A percentile compares a stretch with the other conserved stretches of the same genome.
Evolutionary conservation across 1,284 basidiomycete genomes (phyloP).

Genomic region (Pisolithus thermaeus): DNA sequence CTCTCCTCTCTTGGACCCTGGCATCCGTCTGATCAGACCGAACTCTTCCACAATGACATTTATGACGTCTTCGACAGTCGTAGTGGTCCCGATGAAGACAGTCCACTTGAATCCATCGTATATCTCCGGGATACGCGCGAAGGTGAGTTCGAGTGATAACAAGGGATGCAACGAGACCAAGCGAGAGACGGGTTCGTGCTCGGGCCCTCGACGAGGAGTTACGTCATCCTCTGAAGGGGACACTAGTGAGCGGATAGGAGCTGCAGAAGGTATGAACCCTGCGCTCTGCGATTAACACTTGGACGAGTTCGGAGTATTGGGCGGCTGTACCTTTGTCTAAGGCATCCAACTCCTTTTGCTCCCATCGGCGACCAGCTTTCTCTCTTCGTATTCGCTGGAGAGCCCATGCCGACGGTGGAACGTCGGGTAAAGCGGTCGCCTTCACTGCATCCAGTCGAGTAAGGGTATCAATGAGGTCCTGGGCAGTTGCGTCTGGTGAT

Average conservation of each 20-base stretch:
- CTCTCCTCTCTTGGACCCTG: constrained; percentile 52
- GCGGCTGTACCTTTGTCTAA: constrained; percentile 58
- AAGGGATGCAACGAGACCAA: constrained; percentile 66
- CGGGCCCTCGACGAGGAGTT: constrained; percentile 32
- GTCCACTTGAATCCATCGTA: constrained; percentile 67
- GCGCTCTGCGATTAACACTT: constrained; percentile 2
- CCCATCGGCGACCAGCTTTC: constrained; percentile 57
- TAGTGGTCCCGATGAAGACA: constrained; percentile 52
- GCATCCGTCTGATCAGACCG: constrained; percentile 58
- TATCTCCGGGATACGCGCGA: constrained; percentile 73
- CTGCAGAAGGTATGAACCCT: constrained; percentile 49
- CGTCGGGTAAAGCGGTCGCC: constrained; percentile 50
- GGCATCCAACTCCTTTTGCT: constrained; percentile 58
- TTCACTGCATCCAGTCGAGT: constrained; percentile 42
- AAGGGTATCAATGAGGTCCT: constrained; percentile 54
- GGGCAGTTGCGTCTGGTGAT: constrained; percentile 42
- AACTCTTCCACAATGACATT: constrained; percentile 55
- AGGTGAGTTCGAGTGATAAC: constrained; percentile 50
- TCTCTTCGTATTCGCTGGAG: constrained; percentile 59
- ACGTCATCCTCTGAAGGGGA: constrained; percentile 25
- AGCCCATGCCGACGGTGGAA: constrained; percentile 57
- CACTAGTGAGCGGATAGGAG: constrained; percentile 48
- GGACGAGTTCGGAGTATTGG: neutral
- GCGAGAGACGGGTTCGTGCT: constrained; percentile 63
- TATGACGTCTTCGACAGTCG: constrained; percentile 51